Evolutionary conservation across 1,284 basidiomycete species (phyloP).

Genomic region (Phylloporus sp.): DNA sequence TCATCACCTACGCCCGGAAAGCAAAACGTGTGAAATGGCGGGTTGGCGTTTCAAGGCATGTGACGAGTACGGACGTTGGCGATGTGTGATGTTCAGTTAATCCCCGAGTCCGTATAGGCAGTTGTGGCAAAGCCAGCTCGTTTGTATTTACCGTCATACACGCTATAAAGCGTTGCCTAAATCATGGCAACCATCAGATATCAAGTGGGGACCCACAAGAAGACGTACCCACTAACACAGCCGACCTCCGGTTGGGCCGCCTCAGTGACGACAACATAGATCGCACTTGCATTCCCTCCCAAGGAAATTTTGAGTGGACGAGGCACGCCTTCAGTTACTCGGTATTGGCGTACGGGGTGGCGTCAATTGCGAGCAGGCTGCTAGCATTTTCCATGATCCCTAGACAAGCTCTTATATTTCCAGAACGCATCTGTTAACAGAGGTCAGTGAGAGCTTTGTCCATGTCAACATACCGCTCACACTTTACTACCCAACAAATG

Average conservation of each 20-base stretch:
- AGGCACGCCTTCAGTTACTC: constrained; percentile 50
- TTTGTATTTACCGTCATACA: not conserved
- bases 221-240: constrained; percentile 8
- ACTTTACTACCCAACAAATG: constrained; percentile 50
- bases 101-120: not conserved
- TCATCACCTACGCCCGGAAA: too few species aligned
- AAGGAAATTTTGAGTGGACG: constrained; percentile 51
- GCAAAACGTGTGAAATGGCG: too few species aligned
- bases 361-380: constrained; percentile 51
- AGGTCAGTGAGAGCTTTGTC: not conserved
- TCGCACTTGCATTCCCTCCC: constrained; percentile 47
- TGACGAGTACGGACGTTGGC: too few species aligned
- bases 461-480: constrained; percentile 26
- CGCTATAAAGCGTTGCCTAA: constrained; percentile 4
- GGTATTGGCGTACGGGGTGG: constrained; percentile 43
- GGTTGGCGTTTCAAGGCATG: too few species aligned
- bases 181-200: not conserved
- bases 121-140: constrained; percentile 4
- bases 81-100: not conserved
- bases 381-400: constrained; percentile 55
- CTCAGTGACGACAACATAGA: constrained; percentile 52
- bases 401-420: constrained; percentile 59
- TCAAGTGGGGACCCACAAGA: constrained; percentile 25
- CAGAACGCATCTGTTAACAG: constrained; percentile 55
- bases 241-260: constrained; percentile 41